Evolutionary conservation across 192 early-diverging fungal genomes (phyloP).

Genomic region (Spizellomyces sp.): DNA sequence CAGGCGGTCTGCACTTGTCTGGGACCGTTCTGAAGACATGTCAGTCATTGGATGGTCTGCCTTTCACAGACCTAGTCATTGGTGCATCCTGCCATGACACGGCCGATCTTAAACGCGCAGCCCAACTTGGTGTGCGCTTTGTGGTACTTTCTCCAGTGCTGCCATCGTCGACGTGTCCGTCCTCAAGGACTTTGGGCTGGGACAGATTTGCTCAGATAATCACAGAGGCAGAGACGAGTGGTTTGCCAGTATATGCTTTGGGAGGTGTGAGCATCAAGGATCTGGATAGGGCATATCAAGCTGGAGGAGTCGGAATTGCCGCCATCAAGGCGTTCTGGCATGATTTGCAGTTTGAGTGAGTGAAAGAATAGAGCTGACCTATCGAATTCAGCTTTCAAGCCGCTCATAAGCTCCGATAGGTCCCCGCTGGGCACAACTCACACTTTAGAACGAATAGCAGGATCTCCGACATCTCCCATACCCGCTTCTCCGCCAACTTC

Average conservation of each 20-base stretch:
- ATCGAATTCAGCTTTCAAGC: too few species aligned
- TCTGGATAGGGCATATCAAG: not conserved
- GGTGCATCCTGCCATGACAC: not conserved
- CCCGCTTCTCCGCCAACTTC: too few species aligned
- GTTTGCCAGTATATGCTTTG: constrained; percentile 1
- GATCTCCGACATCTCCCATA: too few species aligned
- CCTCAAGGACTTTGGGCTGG: not conserved
- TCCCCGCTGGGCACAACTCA: too few species aligned
- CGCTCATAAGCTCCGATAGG: too few species aligned
- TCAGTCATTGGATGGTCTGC: too few species aligned
- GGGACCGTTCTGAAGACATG: too few species aligned
- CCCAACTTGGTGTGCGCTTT: not conserved
- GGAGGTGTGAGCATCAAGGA: not conserved
- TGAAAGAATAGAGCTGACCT: too few species aligned
- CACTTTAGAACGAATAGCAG: too few species aligned
- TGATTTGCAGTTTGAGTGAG: constrained; percentile 5
- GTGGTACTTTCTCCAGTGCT: constrained; percentile 4
- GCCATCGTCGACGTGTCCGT: not conserved
- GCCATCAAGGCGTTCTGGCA: constrained; percentile 6
- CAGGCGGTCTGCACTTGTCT: too few species aligned
- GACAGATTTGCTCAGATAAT: not conserved
- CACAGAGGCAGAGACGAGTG: not conserved
- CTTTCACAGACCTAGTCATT: not conserved
- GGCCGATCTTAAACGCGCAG: not conserved
- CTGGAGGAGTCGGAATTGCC: not conserved